These are phyloP conservation scores for Stellera chamaejasme DNA, from an alignment of 345 rosid species.

Conservation along the genomic window DNA sequence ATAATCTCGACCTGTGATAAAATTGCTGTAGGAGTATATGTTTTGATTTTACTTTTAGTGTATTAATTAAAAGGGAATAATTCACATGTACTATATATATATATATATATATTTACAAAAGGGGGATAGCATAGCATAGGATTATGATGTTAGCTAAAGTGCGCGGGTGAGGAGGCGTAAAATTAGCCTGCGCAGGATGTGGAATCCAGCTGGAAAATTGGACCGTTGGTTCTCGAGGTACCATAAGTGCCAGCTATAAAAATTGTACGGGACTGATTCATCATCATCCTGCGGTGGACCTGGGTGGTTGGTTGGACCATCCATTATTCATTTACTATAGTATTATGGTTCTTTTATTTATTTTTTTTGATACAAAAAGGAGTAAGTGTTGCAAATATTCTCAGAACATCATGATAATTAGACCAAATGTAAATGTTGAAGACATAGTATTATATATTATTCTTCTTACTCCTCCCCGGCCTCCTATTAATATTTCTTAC, in stretches of 20 bases:
- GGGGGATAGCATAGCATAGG: not conserved
- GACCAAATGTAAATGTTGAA: too few species aligned
- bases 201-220: constrained; percentile 62
- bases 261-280: not conserved
- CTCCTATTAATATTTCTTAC: too few species aligned
- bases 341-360: too few species aligned
- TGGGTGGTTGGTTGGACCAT: too few species aligned
- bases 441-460: too few species aligned
- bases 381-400: too few species aligned
- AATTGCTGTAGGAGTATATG: constrained; percentile 8
- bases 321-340: too few species aligned
- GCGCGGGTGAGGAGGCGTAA: constrained; percentile 16
- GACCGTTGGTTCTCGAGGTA: constrained; percentile 42
- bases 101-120: not conserved
- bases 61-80: not conserved
- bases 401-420: too few species aligned
- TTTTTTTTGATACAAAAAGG: too few species aligned
- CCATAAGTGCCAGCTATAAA: constrained; percentile 43
- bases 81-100: not conserved
- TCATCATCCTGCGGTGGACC: not conserved
- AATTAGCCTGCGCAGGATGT: constrained; percentile 26
- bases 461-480: too few species aligned
- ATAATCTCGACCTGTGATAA: constrained; percentile 4
- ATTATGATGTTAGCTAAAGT: constrained; percentile 8
- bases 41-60: not conserved